Percentiles rank a stretch among this genome's conserved stretches.
These are phyloP conservation scores for Pulveroboletus frians DNA, from an alignment of 768 basidiomycete species.

Conservation along the genomic window DNA sequence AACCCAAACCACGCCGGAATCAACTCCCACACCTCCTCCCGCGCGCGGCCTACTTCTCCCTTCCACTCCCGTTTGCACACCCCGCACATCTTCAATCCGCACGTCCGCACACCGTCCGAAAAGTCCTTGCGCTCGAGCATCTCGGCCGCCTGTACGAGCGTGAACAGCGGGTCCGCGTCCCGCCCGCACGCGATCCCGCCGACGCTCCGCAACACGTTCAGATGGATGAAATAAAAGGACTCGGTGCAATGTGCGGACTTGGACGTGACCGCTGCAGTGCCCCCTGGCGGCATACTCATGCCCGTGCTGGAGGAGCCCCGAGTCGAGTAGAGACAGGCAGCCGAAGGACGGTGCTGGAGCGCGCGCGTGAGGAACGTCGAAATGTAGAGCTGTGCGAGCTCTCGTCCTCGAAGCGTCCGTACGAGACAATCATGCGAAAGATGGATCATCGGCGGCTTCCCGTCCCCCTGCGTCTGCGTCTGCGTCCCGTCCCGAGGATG, in stretches of 20 bases:
- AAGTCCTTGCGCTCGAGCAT: slow-evolving; percentile 72
- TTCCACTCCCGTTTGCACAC: slow-evolving; percentile 47
- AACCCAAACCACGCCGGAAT: slow-evolving; percentile 66
- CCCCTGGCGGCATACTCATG: background rate
- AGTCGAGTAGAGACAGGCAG: slow-evolving; percentile 43
- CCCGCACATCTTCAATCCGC: slow-evolving; percentile 51
- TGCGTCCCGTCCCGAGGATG: background rate
- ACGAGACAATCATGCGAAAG: slow-evolving; percentile 39
- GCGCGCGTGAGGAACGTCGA: slow-evolving; percentile 55
- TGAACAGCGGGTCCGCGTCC: slow-evolving; percentile 70
- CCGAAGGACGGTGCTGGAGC: slow-evolving; percentile 48
- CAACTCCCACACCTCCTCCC: slow-evolving; percentile 57
- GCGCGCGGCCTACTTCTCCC: slow-evolving; percentile 37
- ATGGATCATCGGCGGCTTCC: slow-evolving; percentile 11
- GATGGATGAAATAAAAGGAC: slow-evolving; percentile 71
- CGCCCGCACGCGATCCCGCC: slow-evolving; percentile 68
- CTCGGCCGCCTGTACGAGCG: slow-evolving; percentile 60
- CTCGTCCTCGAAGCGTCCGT: slow-evolving; percentile 57
- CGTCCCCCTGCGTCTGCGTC: background rate
- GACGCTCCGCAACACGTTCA: slow-evolving; percentile 65
- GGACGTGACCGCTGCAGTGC: background rate
- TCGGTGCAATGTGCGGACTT: slow-evolving; percentile 46
- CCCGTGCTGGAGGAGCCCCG: background rate
- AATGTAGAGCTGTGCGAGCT: slow-evolving; percentile 57
- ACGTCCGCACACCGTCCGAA: slow-evolving; percentile 51